Evolutionary conservation across 495 filamentous ascomycete species (phyloP).

Genomic region (Copromyces sp.): DNA sequence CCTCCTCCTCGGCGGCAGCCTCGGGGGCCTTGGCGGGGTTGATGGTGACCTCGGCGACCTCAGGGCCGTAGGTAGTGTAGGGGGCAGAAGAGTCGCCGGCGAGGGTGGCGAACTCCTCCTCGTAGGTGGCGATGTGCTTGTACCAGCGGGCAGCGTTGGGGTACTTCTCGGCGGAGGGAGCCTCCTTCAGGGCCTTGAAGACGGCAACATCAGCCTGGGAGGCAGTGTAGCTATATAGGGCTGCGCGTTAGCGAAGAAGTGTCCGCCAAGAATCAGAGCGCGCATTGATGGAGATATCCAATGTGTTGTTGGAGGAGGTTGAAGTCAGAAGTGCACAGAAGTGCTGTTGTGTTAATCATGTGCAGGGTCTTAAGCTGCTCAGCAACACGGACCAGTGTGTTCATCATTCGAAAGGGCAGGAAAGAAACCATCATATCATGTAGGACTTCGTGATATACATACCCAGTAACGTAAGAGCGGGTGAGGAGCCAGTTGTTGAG

Average conservation of each 20-base stretch:
- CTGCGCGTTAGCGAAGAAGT: slow-evolving; percentile 5
- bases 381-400: slow-evolving; percentile 96
- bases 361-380: slow-evolving; percentile 96
- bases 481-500: slow-evolving; percentile 85
- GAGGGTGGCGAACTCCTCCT: slow-evolving; percentile 82
- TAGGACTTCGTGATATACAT: slow-evolving; percentile 24
- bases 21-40: slow-evolving; percentile 81
- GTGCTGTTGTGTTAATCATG: slow-evolving; percentile 68
- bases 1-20: slow-evolving; percentile 43
- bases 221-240: slow-evolving; percentile 54
- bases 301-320: slow-evolving; percentile 2
- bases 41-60: slow-evolving; percentile 57
- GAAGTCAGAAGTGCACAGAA: slow-evolving; percentile 74
- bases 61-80: slow-evolving; percentile 87
- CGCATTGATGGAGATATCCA: neutral
- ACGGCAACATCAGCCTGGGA: slow-evolving; percentile 92
- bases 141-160: slow-evolving; percentile 95
- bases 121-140: slow-evolving; percentile 90
- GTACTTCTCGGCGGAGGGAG: slow-evolving; percentile 75
- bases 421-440: slow-evolving; percentile 3
- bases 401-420: slow-evolving; percentile 56
- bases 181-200: slow-evolving; percentile 76
- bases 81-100: slow-evolving; percentile 82
- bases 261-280: neutral
- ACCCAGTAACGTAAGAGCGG: slow-evolving; percentile 92